Conservation (phyloP, 2,329 filamentous ascomycete genomes). For the Cladophialophora chaetospira region DNA sequence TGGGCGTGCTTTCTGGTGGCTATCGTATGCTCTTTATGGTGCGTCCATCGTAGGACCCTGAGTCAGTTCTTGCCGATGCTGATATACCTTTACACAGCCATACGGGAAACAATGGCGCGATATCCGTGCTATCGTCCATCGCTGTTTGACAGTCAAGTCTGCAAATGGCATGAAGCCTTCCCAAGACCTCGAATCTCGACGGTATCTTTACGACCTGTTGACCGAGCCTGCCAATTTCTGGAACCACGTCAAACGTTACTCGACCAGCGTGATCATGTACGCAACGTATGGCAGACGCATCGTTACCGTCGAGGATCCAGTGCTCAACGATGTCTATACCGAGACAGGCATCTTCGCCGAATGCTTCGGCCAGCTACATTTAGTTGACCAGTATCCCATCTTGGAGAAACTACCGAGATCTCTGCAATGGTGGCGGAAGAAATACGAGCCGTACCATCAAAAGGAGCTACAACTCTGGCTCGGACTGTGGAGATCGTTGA, state of each 20-base stretch:
- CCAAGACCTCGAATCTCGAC: conserved; percentile 8
- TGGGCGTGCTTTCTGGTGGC: conserved; percentile 11
- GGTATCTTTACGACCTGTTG: conserved; percentile 5
- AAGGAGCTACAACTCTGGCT: conserved; percentile 4
- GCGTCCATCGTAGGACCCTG: neutral
- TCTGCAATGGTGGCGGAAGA: conserved; percentile 16
- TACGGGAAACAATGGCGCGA: conserved; percentile 12
- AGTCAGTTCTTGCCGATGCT: neutral
- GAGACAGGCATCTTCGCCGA: conserved; percentile 10
- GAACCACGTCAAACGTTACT: conserved; percentile 8
- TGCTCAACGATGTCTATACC: conserved; percentile 4
- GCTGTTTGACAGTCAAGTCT: conserved; percentile 8
- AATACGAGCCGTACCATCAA: conserved; percentile 9
- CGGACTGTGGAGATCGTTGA: conserved; percentile 1
- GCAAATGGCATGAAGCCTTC: conserved; percentile 6
- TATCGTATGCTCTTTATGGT: conserved; percentile 18
- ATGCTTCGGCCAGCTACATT: conserved; percentile 7
- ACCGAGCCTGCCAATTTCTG: conserved; percentile 2
- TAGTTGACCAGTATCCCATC: conserved; percentile 25
- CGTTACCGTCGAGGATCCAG: conserved; percentile 7
- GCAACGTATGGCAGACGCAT: neutral
- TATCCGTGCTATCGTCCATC: conserved; percentile 6
- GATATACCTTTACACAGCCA: neutral
- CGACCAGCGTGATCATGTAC: conserved; percentile 1
- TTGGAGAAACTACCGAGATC: conserved; percentile 19